Percentiles rank a stretch among this genome's conserved stretches.
These are phyloP conservation scores for Tilletiopsis washingtonensis DNA, from an alignment of 1,284 basidiomycete species.

Conservation along the genomic window DNA sequence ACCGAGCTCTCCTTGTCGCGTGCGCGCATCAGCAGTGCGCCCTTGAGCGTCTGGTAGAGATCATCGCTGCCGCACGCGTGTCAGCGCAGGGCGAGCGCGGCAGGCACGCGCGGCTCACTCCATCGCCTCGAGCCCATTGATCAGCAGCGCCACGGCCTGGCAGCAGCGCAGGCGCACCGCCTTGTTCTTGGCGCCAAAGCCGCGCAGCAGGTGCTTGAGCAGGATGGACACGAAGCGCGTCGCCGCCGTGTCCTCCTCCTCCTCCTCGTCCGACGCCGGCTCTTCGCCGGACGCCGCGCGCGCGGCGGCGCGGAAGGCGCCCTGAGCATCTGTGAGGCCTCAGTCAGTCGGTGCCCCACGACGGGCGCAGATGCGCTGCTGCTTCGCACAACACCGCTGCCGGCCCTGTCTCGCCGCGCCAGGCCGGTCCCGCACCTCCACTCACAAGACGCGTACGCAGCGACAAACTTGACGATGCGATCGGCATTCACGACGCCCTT, in stretches of 20 bases:
- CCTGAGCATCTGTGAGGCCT: slow-evolving; percentile 19
- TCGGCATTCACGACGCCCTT: slow-evolving; percentile 75
- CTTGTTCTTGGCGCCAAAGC: slow-evolving; percentile 85
- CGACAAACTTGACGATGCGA: slow-evolving; percentile 74
- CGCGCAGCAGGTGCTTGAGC: slow-evolving; percentile 69
- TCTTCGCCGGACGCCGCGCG: slow-evolving; percentile 39
- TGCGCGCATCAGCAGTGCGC: slow-evolving; percentile 66
- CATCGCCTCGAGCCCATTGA: slow-evolving; percentile 23
- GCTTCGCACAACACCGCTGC: no score
- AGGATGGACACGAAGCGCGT: slow-evolving; percentile 65
- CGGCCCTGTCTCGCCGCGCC: no score
- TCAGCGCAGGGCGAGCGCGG: slow-evolving; percentile 50
- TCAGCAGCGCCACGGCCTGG: slow-evolving; percentile 56
- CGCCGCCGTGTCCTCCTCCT: slow-evolving; percentile 63
- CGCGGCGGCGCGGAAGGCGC: slow-evolving; percentile 27
- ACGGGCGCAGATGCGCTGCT: no score
- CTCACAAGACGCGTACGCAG: slow-evolving; percentile 69
- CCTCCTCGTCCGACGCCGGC: slow-evolving; percentile 50
- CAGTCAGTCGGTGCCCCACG: no score
- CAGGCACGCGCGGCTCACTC: no score
- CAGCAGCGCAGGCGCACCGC: slow-evolving; percentile 71
- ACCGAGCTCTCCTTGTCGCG: slow-evolving; percentile 78
- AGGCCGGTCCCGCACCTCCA: slow-evolving; percentile 50
- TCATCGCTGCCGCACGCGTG: slow-evolving; percentile 66
- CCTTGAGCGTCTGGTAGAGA: slow-evolving; percentile 62